Base-by-base conservation (phyloP, 768 basidiomycete genomes). In the Termitomyces titanicus region DNA sequence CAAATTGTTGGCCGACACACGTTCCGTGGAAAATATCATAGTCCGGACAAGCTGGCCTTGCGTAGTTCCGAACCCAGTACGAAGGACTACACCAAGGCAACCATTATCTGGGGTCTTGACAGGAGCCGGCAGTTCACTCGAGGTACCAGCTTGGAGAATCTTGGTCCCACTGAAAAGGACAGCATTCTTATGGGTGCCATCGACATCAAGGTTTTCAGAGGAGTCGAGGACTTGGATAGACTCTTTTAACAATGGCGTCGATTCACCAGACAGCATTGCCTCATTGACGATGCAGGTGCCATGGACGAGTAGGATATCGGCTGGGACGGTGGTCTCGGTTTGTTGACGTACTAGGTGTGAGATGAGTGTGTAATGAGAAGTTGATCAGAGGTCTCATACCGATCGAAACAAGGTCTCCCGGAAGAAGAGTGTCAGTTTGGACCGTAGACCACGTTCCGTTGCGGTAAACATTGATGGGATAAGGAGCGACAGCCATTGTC, bases 11-110 rank as follows among this genome's bases (percentile, higher is more conserved):
- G 97, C 97, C 8, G 94, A 92, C 20, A 99, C 87, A 5, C 94
- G 89, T 65, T 99, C 97, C 0, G 93, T 94, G 13, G 93, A 94
- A 76, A 98, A 99, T 54, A 99, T 94, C 97, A 98, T 99, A 0
- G 97, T 98, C 54, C 96, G 79, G 31, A 99, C 95, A 33, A 99
- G 85, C 71, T 96, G 93, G 37, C 97, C 97, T 68, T 99, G 97
- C 0, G 94, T 86, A 10, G 97, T 99, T 9, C 97, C 97, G 66
- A 98, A 99, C 1, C 97, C 96, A 12, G 97, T 98, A 53, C 94
- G 86, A 39, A 98, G 80, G 12, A 98, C 94, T 42, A 94, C 77
- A 9, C 94, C 95, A 8, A 97, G 84, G 69, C 94, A 96, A 39
- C 96, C 96, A 18, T 84, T 86, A 65, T 99, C 93, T 3, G 95